Percentiles rank a stretch among this genome's conserved stretches.
Conservation (phyloP, 352 stramenopile species). For the Phytophthora hibernalis region DNA sequence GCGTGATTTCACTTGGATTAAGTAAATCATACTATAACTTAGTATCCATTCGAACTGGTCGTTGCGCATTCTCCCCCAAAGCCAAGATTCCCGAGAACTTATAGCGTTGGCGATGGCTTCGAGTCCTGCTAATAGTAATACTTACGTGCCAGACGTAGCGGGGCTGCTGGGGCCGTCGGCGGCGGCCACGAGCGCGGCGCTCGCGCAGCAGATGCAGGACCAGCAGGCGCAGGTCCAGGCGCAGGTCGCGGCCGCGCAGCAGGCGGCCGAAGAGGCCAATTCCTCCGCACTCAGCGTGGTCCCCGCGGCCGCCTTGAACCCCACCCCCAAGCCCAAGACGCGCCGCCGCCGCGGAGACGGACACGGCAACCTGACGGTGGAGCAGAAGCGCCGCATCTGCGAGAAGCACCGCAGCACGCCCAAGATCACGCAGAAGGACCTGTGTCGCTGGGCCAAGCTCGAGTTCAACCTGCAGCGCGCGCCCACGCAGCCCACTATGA, state of each 20-base stretch:
- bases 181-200: constrained; percentile 27
- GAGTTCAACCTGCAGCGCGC: constrained; percentile 88
- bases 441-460: constrained; percentile 89
- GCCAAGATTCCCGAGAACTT: constrained; percentile 67
- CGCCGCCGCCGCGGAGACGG: constrained; percentile 62
- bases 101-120: constrained; percentile 57
- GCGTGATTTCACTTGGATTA: background rate
- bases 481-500: constrained; percentile 83
- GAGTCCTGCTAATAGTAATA: constrained; percentile 92
- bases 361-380: constrained; percentile 83
- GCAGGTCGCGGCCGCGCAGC: constrained; percentile 21
- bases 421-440: constrained; percentile 91
- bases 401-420: constrained; percentile 87
- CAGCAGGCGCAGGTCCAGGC: constrained; percentile 34
- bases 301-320: constrained; percentile 4
- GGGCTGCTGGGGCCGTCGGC: constrained; percentile 23
- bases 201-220: constrained; percentile 42
- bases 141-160: constrained; percentile 40
- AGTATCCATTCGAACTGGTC: background rate
- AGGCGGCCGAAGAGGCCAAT: background rate
- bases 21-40: background rate
- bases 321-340: constrained; percentile 34
- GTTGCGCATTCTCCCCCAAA: constrained; percentile 38
- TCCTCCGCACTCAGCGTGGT: background rate
- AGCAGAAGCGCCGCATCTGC: constrained; percentile 90